These are phyloP conservation scores for Euryodendron excelsum DNA, from an alignment of 148 eudicot genomes.

Conservation along the genomic window DNA sequence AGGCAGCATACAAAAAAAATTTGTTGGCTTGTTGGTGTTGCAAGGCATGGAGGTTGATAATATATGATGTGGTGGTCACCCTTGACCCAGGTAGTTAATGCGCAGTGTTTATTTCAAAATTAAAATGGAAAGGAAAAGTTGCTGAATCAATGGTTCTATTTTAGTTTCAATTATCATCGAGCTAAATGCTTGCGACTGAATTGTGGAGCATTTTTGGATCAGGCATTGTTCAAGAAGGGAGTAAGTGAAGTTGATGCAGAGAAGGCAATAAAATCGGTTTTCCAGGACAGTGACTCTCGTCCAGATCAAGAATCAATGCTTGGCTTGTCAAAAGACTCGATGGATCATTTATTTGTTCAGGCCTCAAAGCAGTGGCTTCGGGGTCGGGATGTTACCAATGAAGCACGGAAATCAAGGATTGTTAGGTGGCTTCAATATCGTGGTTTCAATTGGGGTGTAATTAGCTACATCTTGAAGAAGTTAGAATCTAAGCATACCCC, in stretches of 20 bases:
- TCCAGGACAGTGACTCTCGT: slow-evolving; percentile 50
- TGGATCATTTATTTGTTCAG: slow-evolving; percentile 60
- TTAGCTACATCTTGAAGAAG: slow-evolving; percentile 57
- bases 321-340: slow-evolving; percentile 47
- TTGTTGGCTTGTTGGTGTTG: background rate
- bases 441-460: slow-evolving; percentile 77
- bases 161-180: background rate
- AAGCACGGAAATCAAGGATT: slow-evolving; percentile 69
- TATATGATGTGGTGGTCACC: background rate
- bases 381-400: slow-evolving; percentile 42
- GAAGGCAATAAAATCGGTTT: slow-evolving; percentile 70
- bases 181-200: background rate
- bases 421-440: slow-evolving; percentile 93
- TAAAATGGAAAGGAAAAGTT: background rate
- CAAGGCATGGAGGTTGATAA: background rate
- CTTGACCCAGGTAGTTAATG: background rate
- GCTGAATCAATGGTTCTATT: background rate
- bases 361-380: slow-evolving; percentile 81
- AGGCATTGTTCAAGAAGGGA: slow-evolving; percentile 75
- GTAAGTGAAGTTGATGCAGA: slow-evolving; percentile 52
- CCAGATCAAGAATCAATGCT: slow-evolving; percentile 37
- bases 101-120: too few species aligned
- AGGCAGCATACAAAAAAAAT: background rate
- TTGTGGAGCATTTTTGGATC: slow-evolving; percentile 26
- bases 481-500: slow-evolving; percentile 50